A percentile compares a stretch with the other conserved stretches of the same genome.
phyloP scores from a whole-genome alignment of 2,329 filamentous ascomycete species.

The Ustulina deusta region DNA sequence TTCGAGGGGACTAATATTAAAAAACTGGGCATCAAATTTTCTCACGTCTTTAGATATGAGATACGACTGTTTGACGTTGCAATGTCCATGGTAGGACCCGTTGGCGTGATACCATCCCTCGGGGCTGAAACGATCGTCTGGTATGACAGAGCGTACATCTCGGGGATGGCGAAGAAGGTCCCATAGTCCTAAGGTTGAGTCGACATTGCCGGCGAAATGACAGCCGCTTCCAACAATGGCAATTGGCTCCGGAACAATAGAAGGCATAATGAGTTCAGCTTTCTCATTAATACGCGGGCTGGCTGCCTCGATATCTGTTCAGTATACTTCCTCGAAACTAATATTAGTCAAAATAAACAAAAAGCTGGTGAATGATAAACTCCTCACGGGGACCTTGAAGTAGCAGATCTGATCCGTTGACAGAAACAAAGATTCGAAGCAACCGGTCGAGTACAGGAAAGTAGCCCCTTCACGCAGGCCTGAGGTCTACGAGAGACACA shows the following conservation, averaged over 20 bases:
- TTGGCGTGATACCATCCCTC: constrained; percentile 53
- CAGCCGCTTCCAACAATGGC: constrained; percentile 41
- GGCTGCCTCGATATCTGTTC: too few relatives aligned
- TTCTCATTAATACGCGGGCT: background rate
- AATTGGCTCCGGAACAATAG: constrained; percentile 33
- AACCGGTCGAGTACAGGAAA: too few relatives aligned
- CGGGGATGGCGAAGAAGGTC: constrained; percentile 28
- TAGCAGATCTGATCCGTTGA: background rate
- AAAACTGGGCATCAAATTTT: constrained; percentile 52
- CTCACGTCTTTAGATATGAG: constrained; percentile 54
- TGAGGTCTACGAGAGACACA: background rate
- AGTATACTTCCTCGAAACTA: too few relatives aligned
- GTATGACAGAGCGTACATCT: constrained; percentile 43
- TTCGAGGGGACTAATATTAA: constrained; percentile 40
- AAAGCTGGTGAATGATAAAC: too few relatives aligned
- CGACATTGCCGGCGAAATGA: constrained; percentile 33
- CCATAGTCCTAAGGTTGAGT: constrained; percentile 37
- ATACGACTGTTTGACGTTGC: constrained; percentile 51
- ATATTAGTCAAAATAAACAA: too few relatives aligned
- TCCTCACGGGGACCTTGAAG: too few relatives aligned
- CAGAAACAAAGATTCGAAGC: background rate
- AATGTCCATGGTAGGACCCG: constrained; percentile 49
- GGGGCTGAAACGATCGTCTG: constrained; percentile 50
- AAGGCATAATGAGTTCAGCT: too few relatives aligned
- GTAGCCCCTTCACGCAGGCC: background rate